Base-by-base conservation (phyloP, 73 alveolate genomes). In the Halteria grandinella region DNA sequence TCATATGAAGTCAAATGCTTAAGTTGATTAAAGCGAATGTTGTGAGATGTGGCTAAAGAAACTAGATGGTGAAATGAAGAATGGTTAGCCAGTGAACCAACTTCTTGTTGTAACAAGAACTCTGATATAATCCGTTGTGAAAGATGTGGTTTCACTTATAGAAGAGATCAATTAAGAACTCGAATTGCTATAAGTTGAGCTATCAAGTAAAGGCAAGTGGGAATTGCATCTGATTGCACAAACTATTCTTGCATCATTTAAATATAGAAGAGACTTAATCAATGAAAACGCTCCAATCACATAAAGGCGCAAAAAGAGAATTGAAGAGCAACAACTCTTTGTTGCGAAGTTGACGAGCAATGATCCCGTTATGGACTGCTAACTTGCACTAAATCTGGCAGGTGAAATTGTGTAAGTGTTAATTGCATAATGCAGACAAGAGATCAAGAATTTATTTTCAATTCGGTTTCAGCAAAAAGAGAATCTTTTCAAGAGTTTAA, bases 181-280 rank as follows among this genome's bases (percentile, higher is more conserved):
- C 8, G 81, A 69, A 69, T 69, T 69, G 2, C 48, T 69, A 14
- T 45, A 50, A 47, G 6, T 69, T 20, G 14, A 69, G 36, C 17
- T 69, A 23, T 47, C 70, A 15, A 54, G 28, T 14, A 25, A n/a
- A 1, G 81, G 60, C 6, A 48, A n/a, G 15, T 20, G 24, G 29
- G 7, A 20, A n/a, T 5, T 69, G 15, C 60, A 69, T 69, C 14
- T 47, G 4, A 25, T 69, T 7, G 69, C 66, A 1, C 49, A 45
- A 47, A 24, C 41, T 1, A 47, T 43, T 24, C 7, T 45, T 5
- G 48, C 51, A 1, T 15, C 49, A 6, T 15, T 45, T 1, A 4
- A 12, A 1, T 25, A 69, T 7, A 3, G 10, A 11, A 7, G 43
- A 15, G 44, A 69, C 5, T 4, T 45, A 1, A 25, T 48, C 24